phyloP scores from a whole-genome alignment of 75 land plant genomes.

The Picea sitchensis region DNA sequence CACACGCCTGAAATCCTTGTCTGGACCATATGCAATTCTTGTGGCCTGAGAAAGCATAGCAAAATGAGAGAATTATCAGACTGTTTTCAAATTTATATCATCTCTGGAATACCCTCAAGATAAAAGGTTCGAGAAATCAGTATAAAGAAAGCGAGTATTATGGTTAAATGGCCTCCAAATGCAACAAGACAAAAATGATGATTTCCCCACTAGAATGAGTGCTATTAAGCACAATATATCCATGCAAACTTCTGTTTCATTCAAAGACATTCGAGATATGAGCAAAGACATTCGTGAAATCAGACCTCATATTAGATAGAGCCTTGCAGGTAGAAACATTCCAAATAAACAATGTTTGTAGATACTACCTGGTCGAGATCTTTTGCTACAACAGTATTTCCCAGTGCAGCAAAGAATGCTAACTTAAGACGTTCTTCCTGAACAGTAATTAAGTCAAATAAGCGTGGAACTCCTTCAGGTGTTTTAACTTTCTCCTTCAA shows the following conservation, averaged over 20 bases:
- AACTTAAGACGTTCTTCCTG: constrained; percentile 75
- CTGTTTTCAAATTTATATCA: constrained; percentile 2
- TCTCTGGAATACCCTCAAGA: neutral
- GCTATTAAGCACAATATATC: neutral
- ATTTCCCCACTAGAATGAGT: neutral
- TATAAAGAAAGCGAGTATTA: neutral
- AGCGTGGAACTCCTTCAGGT: constrained; percentile 92
- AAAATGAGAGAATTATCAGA: neutral
- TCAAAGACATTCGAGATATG: neutral
- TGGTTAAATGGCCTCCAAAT: neutral
- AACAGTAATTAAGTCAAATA: constrained; percentile 82
- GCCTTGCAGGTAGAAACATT: neutral
- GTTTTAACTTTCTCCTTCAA: constrained; percentile 74
- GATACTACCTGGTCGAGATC: constrained; percentile 81
- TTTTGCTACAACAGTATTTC: constrained; percentile 86
- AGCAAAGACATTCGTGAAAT: neutral
- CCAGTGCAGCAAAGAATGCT: constrained; percentile 77
- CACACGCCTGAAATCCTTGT: constrained; percentile 76
- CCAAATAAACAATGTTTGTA: neutral
- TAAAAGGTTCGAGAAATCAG: neutral
- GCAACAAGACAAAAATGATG: neutral
- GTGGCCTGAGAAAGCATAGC: constrained; percentile 52
- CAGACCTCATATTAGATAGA: neutral
- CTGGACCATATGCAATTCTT: constrained; percentile 87
- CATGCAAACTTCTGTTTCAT: neutral